Evolutionary conservation across 2,329 filamentous ascomycete genomes (phyloP).

Genomic region (Epicoccum nigrum): DNA sequence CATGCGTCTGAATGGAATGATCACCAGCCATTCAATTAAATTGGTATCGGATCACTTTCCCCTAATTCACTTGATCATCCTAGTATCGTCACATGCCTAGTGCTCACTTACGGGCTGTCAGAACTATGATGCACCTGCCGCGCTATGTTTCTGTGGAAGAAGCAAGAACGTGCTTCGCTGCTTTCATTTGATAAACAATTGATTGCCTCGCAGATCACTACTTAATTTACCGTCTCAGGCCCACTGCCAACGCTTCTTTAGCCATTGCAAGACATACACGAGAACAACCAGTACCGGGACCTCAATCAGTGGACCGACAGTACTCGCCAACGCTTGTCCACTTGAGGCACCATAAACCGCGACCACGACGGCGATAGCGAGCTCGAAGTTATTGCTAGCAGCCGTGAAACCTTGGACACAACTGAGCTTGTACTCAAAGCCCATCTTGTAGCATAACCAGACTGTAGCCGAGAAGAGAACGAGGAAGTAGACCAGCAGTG

Average conservation of each 20-base stretch:
- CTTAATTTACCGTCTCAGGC: slow-evolving; percentile 12
- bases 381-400: slow-evolving; percentile 91
- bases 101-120: not conserved
- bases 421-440: slow-evolving; percentile 73
- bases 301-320: slow-evolving; percentile 84
- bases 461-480: slow-evolving; percentile 76
- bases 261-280: slow-evolving; percentile 74
- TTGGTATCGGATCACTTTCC: slow-evolving; percentile 8
- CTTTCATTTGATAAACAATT: not conserved
- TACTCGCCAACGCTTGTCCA: slow-evolving; percentile 80
- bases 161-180: not conserved
- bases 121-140: not conserved
- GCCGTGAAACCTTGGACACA: slow-evolving; percentile 86
- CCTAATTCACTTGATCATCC: not conserved
- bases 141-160: not conserved
- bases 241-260: slow-evolving; percentile 64
- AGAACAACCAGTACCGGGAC: slow-evolving; percentile 79
- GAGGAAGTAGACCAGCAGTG: slow-evolving; percentile 80
- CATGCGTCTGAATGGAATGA: slow-evolving; percentile 6
- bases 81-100: slow-evolving; percentile 4
- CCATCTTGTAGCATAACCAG: slow-evolving; percentile 64
- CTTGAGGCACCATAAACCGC: slow-evolving; percentile 79
- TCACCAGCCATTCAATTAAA: not conserved
- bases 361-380: slow-evolving; percentile 87
- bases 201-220: not conserved